Evolutionary conservation across 345 rosid genomes (phyloP), one percentile per base, ranked within the genome.

Genomic region (Combretum micranthum): DNA sequence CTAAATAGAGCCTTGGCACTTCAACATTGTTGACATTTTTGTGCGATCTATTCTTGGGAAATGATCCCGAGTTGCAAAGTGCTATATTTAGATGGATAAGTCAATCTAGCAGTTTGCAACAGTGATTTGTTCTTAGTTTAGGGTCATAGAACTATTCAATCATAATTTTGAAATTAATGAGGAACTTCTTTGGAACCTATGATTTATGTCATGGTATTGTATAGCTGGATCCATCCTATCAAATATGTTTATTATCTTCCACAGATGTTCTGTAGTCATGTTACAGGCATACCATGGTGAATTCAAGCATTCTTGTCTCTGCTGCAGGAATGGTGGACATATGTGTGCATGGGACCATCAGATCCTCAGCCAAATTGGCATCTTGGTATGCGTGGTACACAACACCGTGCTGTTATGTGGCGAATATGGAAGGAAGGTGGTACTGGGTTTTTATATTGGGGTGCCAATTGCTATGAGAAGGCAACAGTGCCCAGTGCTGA

Each of bases 381-480:
- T 59, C 73, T 93, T 4, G 99, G 99, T 47, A 93, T 89, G 99
- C 86, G 92, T 59, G 99, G 99, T 19, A 83, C 99, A 18, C 97
- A 93, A 69, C 97, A 93, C 59, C 96, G 96, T 58, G 94, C 97
- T 72, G 97, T 93, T 44, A 85, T 89, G 88, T 83, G 97, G 97
- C 94, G 97, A 53, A 96, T 87, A 4, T 93, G 99, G 99, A 93
- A 93, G 81, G 99, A 93, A 85, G 97, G 97, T 26, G 97, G 96
- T 56, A 87, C 90, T 1, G 97, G 97, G 18, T 93, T 93, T 73
- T 64, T 93, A 16, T 93, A 93, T 42, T 93, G 99, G 99, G 99
- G 99, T 61, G 94, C 97, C 68, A 89, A 87, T 76, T 87, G 94
- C 71, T 93, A 93, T 4, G 99, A 89, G 74, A 87, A 83, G 77